These are phyloP conservation scores for Polysphondylium violaceum DNA, from an alignment of 78 protist species.

Conservation along the genomic window DNA sequence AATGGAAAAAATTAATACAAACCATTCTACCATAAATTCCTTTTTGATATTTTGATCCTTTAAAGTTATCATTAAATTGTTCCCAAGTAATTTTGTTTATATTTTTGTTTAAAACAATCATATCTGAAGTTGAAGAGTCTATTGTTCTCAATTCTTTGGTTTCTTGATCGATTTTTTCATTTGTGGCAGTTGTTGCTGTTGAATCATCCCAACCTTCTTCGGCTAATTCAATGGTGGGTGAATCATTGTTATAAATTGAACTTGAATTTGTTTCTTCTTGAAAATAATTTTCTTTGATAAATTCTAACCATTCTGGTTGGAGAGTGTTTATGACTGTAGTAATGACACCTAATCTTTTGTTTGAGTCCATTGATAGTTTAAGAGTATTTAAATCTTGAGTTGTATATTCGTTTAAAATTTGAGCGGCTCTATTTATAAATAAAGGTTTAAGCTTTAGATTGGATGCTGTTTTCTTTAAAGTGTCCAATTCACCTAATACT, in stretches of 20 bases:
- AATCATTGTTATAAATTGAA: background rate
- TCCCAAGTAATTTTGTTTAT: slow-evolving; percentile 63
- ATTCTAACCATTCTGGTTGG: slow-evolving; percentile 52
- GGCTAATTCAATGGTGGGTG: background rate
- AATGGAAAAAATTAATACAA: too few relatives aligned
- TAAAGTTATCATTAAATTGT: slow-evolving; percentile 56
- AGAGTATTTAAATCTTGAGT: background rate
- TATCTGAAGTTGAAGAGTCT: slow-evolving; percentile 10
- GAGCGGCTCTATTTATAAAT: slow-evolving; percentile 29
- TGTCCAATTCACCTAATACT: slow-evolving; percentile 47
- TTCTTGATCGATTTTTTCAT: background rate
- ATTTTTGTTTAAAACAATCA: slow-evolving; percentile 61
- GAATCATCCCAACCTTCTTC: slow-evolving; percentile 47
- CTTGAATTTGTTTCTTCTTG: background rate
- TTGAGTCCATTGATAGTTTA: slow-evolving; percentile 17
- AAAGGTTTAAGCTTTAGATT: slow-evolving; percentile 58
- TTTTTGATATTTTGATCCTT: slow-evolving; percentile 61
- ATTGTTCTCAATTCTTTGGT: slow-evolving; percentile 29
- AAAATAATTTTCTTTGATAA: slow-evolving; percentile 43
- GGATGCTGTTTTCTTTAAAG: slow-evolving; percentile 49
- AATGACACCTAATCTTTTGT: slow-evolving; percentile 45
- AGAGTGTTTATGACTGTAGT: slow-evolving; percentile 38
- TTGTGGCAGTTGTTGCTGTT: background rate
- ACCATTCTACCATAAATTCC: slow-evolving; percentile 65
- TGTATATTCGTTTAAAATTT: slow-evolving; percentile 9